Percentiles rank a stretch among this genome's conserved stretches.
These are phyloP conservation scores for Papiliotrema laurentii DNA, from an alignment of 1,284 basidiomycete species.

Conservation along the genomic window DNA sequence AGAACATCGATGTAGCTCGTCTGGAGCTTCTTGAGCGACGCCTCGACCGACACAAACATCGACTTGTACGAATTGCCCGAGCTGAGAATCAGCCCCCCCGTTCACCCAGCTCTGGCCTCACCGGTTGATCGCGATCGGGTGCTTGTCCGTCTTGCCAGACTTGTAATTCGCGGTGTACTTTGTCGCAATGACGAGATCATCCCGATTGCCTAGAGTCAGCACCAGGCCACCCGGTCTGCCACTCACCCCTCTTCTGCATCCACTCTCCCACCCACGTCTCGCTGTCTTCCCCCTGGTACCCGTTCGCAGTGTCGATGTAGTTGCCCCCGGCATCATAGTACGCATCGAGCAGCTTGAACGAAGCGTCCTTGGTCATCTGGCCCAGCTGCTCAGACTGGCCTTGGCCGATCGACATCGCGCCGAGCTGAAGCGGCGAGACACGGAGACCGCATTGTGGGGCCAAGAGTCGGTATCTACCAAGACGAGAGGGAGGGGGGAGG, in stretches of 20 bases:
- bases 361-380: constrained; percentile 14
- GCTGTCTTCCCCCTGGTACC: constrained; percentile 33
- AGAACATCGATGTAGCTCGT: constrained; percentile 49
- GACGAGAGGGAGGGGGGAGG: no score
- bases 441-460: background rate
- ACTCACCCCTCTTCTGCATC: constrained; percentile 40
- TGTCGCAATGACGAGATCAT: constrained; percentile 16
- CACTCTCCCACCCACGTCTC: constrained; percentile 47
- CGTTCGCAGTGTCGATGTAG: constrained; percentile 41
- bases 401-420: background rate
- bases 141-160: background rate
- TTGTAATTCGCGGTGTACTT: constrained; percentile 19
- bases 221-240: no score
- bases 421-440: background rate
- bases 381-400: constrained; percentile 3
- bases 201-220: no score
- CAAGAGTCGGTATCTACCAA: no score
- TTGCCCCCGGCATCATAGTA: constrained; percentile 36
- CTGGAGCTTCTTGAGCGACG: constrained; percentile 44
- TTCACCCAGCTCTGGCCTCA: no score
- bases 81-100: no score
- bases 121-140: no score
- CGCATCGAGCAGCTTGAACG: constrained; percentile 31
- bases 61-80: constrained; percentile 17
- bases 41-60: constrained; percentile 22